These are phyloP conservation scores for Fraxinus excelsior DNA, from an alignment of 257 asterid species.

Conservation along the genomic window DNA sequence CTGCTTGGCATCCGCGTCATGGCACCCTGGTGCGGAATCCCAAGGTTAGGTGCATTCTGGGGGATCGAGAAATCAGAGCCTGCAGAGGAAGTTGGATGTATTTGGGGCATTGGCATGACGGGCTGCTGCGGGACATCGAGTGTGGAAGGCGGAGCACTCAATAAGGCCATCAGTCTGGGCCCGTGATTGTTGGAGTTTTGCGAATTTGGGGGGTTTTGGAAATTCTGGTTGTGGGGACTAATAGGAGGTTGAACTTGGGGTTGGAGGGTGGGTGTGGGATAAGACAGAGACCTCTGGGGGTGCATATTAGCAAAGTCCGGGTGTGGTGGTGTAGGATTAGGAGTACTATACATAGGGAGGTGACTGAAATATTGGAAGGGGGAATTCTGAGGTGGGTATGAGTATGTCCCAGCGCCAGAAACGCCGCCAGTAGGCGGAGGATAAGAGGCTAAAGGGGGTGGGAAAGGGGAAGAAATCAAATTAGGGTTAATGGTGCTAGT, in stretches of 20 bases:
- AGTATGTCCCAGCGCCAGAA: slow-evolving; percentile 34
- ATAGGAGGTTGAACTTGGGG: slow-evolving; percentile 28
- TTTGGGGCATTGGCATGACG: slow-evolving; percentile 42
- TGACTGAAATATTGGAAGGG: slow-evolving; percentile 35
- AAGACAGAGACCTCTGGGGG: slow-evolving; percentile 52
- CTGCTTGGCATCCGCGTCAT: slow-evolving; percentile 82
- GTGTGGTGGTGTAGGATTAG: slow-evolving; percentile 21
- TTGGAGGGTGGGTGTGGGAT: slow-evolving; percentile 52
- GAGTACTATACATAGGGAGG: slow-evolving; percentile 8
- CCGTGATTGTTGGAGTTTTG: slow-evolving; percentile 61
- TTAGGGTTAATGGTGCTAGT: slow-evolving; percentile 25
- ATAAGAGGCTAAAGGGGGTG: slow-evolving; percentile 49
- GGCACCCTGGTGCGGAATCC: slow-evolving; percentile 48
- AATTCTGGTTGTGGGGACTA: slow-evolving; percentile 35
- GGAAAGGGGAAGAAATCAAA: slow-evolving; percentile 32
- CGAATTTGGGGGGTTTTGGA: slow-evolving; percentile 38
- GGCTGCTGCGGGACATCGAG: slow-evolving; percentile 46
- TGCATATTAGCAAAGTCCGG: slow-evolving; percentile 37
- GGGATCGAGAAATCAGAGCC: slow-evolving; percentile 60
- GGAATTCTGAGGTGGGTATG: slow-evolving; percentile 40
- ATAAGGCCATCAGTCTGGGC: slow-evolving; percentile 81
- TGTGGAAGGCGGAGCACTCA: slow-evolving; percentile 70
- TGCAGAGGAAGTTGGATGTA: slow-evolving; percentile 58
- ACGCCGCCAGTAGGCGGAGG: slow-evolving; percentile 48
- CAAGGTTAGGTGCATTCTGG: slow-evolving; percentile 40